A percentile compares a stretch with the other conserved stretches of the same genome.
Conservation (phyloP, 345 rosid species). For the Dovyalis caffra region DNA sequence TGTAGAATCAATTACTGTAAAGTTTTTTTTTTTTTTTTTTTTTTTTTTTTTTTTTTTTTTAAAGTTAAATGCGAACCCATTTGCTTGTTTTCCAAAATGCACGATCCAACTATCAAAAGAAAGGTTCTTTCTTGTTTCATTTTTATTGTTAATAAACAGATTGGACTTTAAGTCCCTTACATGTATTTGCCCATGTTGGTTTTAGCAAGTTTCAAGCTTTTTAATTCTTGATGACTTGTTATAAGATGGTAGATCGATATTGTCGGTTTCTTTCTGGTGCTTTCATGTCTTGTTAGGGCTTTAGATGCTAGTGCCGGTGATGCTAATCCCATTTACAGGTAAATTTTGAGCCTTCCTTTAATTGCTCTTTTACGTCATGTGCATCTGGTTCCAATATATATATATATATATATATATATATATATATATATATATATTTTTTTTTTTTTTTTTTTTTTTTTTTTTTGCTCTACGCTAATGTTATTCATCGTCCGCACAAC, state of each 20-base stretch:
- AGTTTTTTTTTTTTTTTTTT: not conserved
- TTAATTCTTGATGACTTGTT: not conserved
- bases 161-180: not conserved
- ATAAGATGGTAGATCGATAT: conserved; percentile 18
- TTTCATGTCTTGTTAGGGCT: conserved; percentile 19
- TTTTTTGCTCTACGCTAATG: not conserved
- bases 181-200: not conserved
- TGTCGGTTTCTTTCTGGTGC: conserved; percentile 7
- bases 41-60: too few relatives aligned
- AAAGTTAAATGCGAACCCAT: not conserved
- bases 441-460: too few relatives aligned
- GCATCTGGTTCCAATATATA: not conserved
- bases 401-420: too few relatives aligned
- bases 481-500: not conserved
- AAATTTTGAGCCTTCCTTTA: not conserved
- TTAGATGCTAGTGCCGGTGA: conserved; percentile 29
- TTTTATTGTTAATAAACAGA: not conserved
- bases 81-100: not conserved
- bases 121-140: not conserved
- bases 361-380: not conserved
- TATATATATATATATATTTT: too few relatives aligned
- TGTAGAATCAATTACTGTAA: not conserved
- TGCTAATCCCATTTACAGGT: conserved; percentile 31
- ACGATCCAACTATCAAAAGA: not conserved
- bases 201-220: not conserved